Evolutionary conservation across 371 early-diverging fungal species (phyloP), one percentile per base, ranked within the genome.

Genomic region (Syncephalastrum racemosum): DNA sequence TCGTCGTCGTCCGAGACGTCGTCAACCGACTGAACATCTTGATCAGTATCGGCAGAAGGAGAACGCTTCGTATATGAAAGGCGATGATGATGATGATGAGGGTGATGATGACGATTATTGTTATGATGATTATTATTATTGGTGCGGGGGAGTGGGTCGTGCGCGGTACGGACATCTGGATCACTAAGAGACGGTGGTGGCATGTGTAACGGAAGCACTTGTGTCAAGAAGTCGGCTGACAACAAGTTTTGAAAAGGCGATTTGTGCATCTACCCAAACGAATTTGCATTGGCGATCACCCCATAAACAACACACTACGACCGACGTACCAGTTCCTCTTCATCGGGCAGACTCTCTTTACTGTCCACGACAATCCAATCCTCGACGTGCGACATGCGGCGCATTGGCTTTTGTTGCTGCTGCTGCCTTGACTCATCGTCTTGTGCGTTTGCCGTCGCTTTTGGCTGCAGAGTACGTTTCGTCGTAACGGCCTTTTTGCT

Each of bases 371-470:
- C 67, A 45, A 78, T 62, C 79, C 79, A 78, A 45, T 78, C 66
- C 54, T 78, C 79, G 19, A 78, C 79, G 64, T 78, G 75, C 19
- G 79, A 78, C 73, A 78, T 73, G 24, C 77, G 63, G 31, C 73
- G 58, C 56, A 77, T 67, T 5, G 65, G 57, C 24, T 53, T 53
- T 31, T 54, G 57, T 25, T 63, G 53, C 45, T 66, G 58, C 23
- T 56, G 46, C 41, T 22, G 50, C 41, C 23, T 19, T 19, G 19
- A 22, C 12, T 40, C 12, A 39, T 54, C 12, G 46, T 54, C 14
- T 24, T 7, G 42, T 46, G 54, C 16, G 53, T 41, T 53, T n/a
- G 39, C 48, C 39, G 41, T 51, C 36, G 19, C 52, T 16, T 36
- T 16, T 10, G 36, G 10, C 10, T 31, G 36, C 12, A 31, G 12